A percentile compares a stretch with the other conserved stretches of the same genome.
phyloP scores from a whole-genome alignment of 139 green algal species.

The Pseudopediastrum boryanum region DNA sequence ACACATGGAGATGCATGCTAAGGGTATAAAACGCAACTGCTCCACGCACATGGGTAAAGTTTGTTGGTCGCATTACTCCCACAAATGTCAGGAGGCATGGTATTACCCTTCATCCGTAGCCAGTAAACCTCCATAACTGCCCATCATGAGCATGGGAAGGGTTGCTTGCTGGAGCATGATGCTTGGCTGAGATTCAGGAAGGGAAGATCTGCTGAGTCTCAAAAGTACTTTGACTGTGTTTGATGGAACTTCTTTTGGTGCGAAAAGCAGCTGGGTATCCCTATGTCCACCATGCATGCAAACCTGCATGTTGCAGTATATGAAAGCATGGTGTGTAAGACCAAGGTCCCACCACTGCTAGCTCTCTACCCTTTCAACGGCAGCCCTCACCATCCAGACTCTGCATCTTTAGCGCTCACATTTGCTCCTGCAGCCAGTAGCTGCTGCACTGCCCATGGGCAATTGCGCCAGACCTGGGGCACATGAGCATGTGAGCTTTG shows the following conservation, averaged over 20 bases:
- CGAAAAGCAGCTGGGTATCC: background rate
- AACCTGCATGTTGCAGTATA: background rate
- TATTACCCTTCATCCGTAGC: background rate
- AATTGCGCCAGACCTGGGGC: conserved; percentile 71
- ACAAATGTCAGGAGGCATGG: background rate
- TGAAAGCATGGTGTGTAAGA: background rate
- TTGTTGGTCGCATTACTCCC: background rate
- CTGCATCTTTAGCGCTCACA: conserved; percentile 55
- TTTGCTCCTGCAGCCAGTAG: conserved; percentile 63
- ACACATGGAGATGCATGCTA: background rate
- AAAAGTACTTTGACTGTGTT: background rate
- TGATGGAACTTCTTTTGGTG: background rate
- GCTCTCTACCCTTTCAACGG: background rate
- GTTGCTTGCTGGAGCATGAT: no score
- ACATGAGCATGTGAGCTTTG: background rate
- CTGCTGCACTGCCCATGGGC: conserved; percentile 46
- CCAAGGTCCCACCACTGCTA: background rate
- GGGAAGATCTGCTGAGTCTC: background rate
- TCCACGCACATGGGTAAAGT: background rate
- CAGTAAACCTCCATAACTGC: background rate
- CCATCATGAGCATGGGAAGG: no score
- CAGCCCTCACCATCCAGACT: conserved; percentile 74
- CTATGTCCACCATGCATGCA: background rate
- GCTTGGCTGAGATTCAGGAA: no score
- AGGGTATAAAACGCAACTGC: background rate